Evolutionary conservation across 345 rosid species (phyloP).

Genomic region (Salix dunnii): DNA sequence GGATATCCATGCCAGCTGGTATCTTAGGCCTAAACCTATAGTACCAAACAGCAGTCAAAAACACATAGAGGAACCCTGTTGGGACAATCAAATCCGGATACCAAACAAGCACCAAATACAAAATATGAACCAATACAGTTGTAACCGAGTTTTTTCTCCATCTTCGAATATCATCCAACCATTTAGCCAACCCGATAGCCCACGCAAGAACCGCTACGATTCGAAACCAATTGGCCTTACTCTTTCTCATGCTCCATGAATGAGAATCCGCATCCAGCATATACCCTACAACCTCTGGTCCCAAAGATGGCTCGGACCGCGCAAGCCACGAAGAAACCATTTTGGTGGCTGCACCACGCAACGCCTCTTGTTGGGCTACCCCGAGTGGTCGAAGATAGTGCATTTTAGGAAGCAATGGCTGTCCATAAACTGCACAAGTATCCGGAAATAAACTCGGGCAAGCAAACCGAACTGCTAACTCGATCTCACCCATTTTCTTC

Average conservation of each 20-base stretch:
- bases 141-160: constrained; percentile 92
- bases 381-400: constrained; percentile 93
- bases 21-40: constrained; percentile 80
- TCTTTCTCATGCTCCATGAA: constrained; percentile 96
- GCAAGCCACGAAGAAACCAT: constrained; percentile 87
- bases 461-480: constrained; percentile 78
- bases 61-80: constrained; percentile 75
- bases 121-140: constrained; percentile 69
- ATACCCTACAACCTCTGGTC: constrained; percentile 78
- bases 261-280: constrained; percentile 97
- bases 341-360: constrained; percentile 83
- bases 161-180: constrained; percentile 72
- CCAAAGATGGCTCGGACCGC: constrained; percentile 84
- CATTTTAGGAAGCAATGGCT: constrained; percentile 84
- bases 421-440: constrained; percentile 69
- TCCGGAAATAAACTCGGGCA: constrained; percentile 83
- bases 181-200: constrained; percentile 87
- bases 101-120: constrained; percentile 92
- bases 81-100: constrained; percentile 90
- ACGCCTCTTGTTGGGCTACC: constrained; percentile 87
- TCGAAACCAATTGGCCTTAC: constrained; percentile 93
- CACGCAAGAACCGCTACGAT: constrained; percentile 88
- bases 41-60: constrained; percentile 88
- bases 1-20: constrained; percentile 89
- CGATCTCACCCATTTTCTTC: constrained; percentile 97